phyloP scores from a whole-genome alignment of 2,329 filamentous ascomycete species.

The Elsinoe batatas region DNA sequence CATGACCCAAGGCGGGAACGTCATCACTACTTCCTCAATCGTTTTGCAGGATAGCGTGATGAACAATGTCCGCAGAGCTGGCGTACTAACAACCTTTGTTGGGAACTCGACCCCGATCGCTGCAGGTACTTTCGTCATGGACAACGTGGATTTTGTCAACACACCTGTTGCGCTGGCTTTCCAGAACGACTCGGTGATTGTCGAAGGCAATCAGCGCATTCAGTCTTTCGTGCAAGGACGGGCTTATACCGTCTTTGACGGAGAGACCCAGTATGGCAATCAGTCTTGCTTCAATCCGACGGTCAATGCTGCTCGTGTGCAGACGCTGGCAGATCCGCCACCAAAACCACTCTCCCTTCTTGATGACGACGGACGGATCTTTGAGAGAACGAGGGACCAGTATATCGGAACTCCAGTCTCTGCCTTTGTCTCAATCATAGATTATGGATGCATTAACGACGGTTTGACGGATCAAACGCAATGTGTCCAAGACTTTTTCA shows the following conservation, averaged over 20 bases:
- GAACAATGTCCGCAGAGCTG: slow-evolving; percentile 52
- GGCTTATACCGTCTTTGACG: slow-evolving; percentile 43
- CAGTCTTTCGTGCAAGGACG: slow-evolving; percentile 64
- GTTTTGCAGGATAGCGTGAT: slow-evolving; percentile 62
- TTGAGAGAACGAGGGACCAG: slow-evolving; percentile 25
- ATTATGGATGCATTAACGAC: slow-evolving; percentile 61
- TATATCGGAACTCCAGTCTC: slow-evolving; percentile 42
- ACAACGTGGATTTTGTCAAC: slow-evolving; percentile 66
- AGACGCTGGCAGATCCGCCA: slow-evolving; percentile 15
- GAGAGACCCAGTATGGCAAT: slow-evolving; percentile 24
- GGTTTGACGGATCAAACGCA: slow-evolving; percentile 76
- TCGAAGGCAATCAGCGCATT: slow-evolving; percentile 57
- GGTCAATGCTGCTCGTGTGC: slow-evolving; percentile 20
- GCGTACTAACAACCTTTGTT: slow-evolving; percentile 58
- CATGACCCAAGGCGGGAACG: slow-evolving; percentile 47
- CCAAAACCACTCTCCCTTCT: slow-evolving; percentile 17
- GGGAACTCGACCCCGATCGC: slow-evolving; percentile 47
- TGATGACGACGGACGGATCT: slow-evolving; percentile 19
- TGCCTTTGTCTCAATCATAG: slow-evolving; percentile 53
- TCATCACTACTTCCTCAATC: slow-evolving; percentile 64
- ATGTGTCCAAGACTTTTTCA: slow-evolving; percentile 63
- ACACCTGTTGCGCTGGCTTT: slow-evolving; percentile 54
- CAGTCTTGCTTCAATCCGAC: slow-evolving; percentile 24
- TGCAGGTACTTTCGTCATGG: slow-evolving; percentile 65
- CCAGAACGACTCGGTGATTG: slow-evolving; percentile 45